Evolutionary conservation across 768 basidiomycete species (phyloP).

Genomic region (Saitozyma podzolica): DNA sequence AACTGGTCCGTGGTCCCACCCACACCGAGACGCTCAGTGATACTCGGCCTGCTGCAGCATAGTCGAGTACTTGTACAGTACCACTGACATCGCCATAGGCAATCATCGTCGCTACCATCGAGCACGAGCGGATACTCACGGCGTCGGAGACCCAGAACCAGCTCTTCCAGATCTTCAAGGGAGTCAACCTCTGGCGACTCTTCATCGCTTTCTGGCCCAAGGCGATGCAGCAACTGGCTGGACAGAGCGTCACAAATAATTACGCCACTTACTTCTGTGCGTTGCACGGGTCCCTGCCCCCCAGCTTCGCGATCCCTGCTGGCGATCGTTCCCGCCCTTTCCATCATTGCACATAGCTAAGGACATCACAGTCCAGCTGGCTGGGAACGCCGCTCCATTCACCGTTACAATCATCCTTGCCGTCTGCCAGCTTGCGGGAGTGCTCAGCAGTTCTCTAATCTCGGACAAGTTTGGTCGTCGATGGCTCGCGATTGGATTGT

Average conservation of each 20-base stretch:
- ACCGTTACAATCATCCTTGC: slow-evolving; percentile 17
- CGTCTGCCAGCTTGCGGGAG: slow-evolving; percentile 7
- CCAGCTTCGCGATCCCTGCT: too few relatives aligned
- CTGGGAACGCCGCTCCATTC: slow-evolving; percentile 16
- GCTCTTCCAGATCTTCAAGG: slow-evolving; percentile 11
- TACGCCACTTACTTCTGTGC: slow-evolving; percentile 21
- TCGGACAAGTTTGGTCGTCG: slow-evolving; percentile 15
- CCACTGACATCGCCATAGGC: not conserved
- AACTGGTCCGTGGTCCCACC: not conserved
- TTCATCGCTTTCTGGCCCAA: slow-evolving; percentile 23
- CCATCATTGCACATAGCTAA: too few relatives aligned
- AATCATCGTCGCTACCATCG: slow-evolving; percentile 17
- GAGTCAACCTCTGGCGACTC: slow-evolving; percentile 13
- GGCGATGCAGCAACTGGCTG: slow-evolving; percentile 14
- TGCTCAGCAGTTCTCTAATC: slow-evolving; percentile 2
- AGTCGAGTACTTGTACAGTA: too few relatives aligned
- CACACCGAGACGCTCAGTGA: too few relatives aligned
- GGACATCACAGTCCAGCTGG: slow-evolving; percentile 14
- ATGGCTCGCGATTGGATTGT: slow-evolving; percentile 15
- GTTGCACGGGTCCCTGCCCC: not conserved
- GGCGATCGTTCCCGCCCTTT: too few relatives aligned
- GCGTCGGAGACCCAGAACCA: not conserved
- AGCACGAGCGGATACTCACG: slow-evolving; percentile 4
- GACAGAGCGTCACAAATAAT: slow-evolving; percentile 12
- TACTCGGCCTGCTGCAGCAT: too few relatives aligned